Base-by-base conservation (phyloP, 768 basidiomycete species). In the Agaricus subrufescens region DNA sequence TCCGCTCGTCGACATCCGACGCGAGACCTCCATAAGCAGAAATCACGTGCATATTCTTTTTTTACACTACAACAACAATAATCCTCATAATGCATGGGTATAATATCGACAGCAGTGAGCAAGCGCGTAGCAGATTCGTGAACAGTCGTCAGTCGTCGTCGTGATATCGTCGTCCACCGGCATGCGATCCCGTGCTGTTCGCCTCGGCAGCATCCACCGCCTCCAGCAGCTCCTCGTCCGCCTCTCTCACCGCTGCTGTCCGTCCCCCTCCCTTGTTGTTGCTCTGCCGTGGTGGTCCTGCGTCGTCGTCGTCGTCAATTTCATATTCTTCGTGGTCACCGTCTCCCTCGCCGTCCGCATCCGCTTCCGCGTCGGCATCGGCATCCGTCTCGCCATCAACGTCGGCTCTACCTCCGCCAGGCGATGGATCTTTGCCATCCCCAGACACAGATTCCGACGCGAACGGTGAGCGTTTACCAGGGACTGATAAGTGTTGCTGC, bases 281-380 rank as follows among this genome's bases (percentile, higher is more conserved):
- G 19, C 19, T 19, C 19, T 43, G 52, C 26, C 46, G 45, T 40
- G 46, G 53, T 5, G 53, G 53, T 9, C 31, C 31, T 27, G 45
- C 37, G 3, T 65, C 52, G 58, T 61, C 23, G 58, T 64, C 38
- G 60, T 67, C 50, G 59, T 57, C 39, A 61, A 65, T 30, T 59
- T 67, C 34, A 60, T 54, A 40, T 65, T 63, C 54, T 63, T 68
- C 46, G 63, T 66, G 44, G 54, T 67, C 69, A 26, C 66, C 70
- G 46, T 68, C 69, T 58, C 61, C 68, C 42, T 66, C 59, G 1
- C 57, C 60, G 15, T 58, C 67, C 19, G 62, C 66, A 46, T 61
- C 67, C 27, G 67, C 68, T 14, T 68, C 69, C 45, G 66, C 71
- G 6, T 61, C 67, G 30, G 70, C 73, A 14, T 71, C 70, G 3